Conservation (phyloP, 2,329 filamentous ascomycete genomes). For the Cladophialophora exuberans region DNA sequence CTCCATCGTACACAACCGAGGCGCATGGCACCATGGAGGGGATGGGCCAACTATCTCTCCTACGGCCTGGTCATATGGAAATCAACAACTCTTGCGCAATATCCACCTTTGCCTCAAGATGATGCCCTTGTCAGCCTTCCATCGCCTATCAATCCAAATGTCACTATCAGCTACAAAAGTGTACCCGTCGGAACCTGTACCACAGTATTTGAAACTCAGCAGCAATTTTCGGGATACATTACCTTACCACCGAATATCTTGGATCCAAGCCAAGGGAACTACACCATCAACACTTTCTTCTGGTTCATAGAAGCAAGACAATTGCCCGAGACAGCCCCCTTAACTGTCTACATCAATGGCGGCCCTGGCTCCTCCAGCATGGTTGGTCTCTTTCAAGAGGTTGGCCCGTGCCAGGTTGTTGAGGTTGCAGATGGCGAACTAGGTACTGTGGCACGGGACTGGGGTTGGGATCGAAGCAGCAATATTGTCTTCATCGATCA, state of each 20-base stretch:
- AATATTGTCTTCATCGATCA: conserved; percentile 50
- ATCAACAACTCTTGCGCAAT: conserved; percentile 21
- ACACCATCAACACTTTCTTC: conserved; percentile 43
- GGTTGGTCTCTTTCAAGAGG: conserved; percentile 56
- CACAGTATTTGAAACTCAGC: conserved; percentile 66
- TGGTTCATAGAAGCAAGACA: conserved; percentile 49
- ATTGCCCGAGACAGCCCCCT: conserved; percentile 49
- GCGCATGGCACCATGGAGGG: conserved; percentile 22
- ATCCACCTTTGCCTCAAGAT: conserved; percentile 23
- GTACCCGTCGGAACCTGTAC: conserved; percentile 64
- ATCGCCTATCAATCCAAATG: conserved; percentile 63
- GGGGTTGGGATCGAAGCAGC: conserved; percentile 54
- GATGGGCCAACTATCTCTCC: conserved; percentile 19
- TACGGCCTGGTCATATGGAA: conserved; percentile 10
- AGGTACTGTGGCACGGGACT: conserved; percentile 49
- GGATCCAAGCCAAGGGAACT: conserved; percentile 38
- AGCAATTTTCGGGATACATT: conserved; percentile 74
- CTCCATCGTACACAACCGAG: background rate
- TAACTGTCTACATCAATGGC: conserved; percentile 58
- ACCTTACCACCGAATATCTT: conserved; percentile 53
- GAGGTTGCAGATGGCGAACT: conserved; percentile 47
- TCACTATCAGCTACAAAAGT: conserved; percentile 70
- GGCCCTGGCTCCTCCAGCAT: conserved; percentile 58
- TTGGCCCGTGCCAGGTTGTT: conserved; percentile 47
- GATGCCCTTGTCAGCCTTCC: conserved; percentile 55